Evolutionary conservation across 306 rosid genomes (phyloP), one percentile per base, ranked within the genome.

Genomic region (Ammopiptanthus mongolicus): DNA sequence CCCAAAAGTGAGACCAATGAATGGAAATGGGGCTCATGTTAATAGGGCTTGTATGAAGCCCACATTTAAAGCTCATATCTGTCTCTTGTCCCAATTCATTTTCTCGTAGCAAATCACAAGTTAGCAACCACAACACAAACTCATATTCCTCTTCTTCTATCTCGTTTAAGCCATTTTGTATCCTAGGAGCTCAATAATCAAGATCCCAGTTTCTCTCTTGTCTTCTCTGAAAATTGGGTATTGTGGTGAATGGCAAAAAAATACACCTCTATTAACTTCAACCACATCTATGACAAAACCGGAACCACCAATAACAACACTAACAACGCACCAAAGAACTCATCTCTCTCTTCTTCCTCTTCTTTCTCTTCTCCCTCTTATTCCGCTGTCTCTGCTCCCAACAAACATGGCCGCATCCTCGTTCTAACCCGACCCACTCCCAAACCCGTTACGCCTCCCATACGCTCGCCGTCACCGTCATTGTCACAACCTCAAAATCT

Each of bases 171-270:
- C 52, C 18, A 17, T 69, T 11, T 69, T 15, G 29, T 22, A 67
- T 67, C 42, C 42, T 15, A 17, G 8, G 11, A 29, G 47, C 34
- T 68, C 50, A 51, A 69, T 4, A 12, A 44, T 44, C 47, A 41
- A 11, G 23, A 33, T 25, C 74, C 48, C 25, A 15, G 3, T 21
- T 5, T 18, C 29, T 29, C 6, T 11, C 52, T 42, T 8, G 28
- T 51, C 25, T 18, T 69, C 12, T 71, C 47, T n/a, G 42, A 48
- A 61, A 68, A 39, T n/a, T 41, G 18, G 46, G 14, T 72, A 69
- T 34, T 60, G 83, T 53, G 83, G 89, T 88, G 89, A 89, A 91
- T 91, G 97, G 97, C 95, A 86, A 89, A 89, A 80, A 89, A 89
- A 73, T 91, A 84, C 72, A 71, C 90, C 51, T 77, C 92, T 48